phyloP scores from a whole-genome alignment of 345 rosid species.

The Sonneratia caseolaris region DNA sequence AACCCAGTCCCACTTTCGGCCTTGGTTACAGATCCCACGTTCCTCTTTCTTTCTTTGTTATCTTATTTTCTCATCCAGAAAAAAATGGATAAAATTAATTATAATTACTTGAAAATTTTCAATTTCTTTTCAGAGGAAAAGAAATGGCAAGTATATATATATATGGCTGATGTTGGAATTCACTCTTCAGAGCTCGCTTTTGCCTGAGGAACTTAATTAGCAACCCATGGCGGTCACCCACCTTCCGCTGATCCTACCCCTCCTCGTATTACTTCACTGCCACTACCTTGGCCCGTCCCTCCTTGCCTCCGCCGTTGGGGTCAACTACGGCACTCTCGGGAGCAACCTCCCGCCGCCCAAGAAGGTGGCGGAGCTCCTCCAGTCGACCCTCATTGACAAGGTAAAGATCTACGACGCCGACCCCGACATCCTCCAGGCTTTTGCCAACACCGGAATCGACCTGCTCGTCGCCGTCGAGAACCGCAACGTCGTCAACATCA shows the following conservation, averaged over 20 bases:
- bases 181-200: not conserved
- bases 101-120: too few relatives aligned
- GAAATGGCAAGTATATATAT: not conserved
- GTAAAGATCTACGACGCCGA: conserved; percentile 58
- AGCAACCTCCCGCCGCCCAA: conserved; percentile 58
- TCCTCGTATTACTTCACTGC: conserved; percentile 10
- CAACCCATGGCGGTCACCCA: conserved; percentile 11
- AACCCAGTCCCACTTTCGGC: not conserved
- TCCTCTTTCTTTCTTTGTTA: too few relatives aligned
- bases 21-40: too few relatives aligned
- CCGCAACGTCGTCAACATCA: conserved; percentile 35
- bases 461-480: conserved; percentile 52
- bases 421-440: conserved; percentile 55
- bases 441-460: conserved; percentile 58
- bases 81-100: too few relatives aligned
- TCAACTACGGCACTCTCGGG: conserved; percentile 59
- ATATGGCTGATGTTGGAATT: not conserved
- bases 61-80: too few relatives aligned
- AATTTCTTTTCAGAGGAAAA: not conserved
- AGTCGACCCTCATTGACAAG: conserved; percentile 52
- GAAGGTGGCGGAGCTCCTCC: conserved; percentile 55
- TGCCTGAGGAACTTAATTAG: not conserved
- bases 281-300: conserved; percentile 6
- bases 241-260: not conserved
- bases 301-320: conserved; percentile 29